A percentile compares a stretch with the other conserved stretches of the same genome.
phyloP scores from a whole-genome alignment of 2,329 filamentous ascomycete genomes.

The Fusarium napiforme region DNA sequence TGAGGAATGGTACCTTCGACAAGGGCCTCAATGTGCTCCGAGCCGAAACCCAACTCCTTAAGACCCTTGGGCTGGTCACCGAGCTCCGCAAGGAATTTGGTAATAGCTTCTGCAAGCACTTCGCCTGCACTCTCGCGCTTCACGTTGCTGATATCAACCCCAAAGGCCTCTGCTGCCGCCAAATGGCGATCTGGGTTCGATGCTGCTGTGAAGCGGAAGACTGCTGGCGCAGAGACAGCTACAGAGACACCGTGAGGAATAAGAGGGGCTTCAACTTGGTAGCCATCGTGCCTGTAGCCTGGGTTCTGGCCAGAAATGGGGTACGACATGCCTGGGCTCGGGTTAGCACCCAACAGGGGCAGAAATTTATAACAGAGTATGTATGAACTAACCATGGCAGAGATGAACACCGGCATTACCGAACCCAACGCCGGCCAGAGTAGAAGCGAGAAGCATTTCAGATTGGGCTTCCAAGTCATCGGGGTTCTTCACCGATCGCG shows the following conservation, averaged over 20 bases:
- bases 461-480: conserved; percentile 93
- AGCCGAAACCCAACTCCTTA: conserved; percentile 82
- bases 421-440: conserved; percentile 93
- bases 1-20: conserved; percentile 97
- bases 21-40: conserved; percentile 79
- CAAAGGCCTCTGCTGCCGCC: conserved; percentile 88
- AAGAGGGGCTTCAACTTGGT: conserved; percentile 78
- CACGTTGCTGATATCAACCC: conserved; percentile 87
- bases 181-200: conserved; percentile 95
- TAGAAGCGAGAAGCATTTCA: conserved; percentile 95
- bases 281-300: conserved; percentile 87
- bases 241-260: conserved; percentile 98
- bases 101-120: conserved; percentile 84
- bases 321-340: conserved; percentile 83
- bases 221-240: conserved; percentile 90
- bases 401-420: conserved; percentile 96
- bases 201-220: conserved; percentile 91
- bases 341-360: conserved; percentile 17
- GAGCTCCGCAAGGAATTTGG: conserved; percentile 81
- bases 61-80: conserved; percentile 92
- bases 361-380: background rate
- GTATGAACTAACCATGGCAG: conserved; percentile 63
- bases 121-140: conserved; percentile 91
- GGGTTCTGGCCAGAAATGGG: conserved; percentile 96
- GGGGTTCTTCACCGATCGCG: conserved; percentile 84